Percentiles rank a stretch among this genome's conserved stretches.
Conservation (phyloP, 169 alveolate species). For the Plasmodium malariae region DNA sequence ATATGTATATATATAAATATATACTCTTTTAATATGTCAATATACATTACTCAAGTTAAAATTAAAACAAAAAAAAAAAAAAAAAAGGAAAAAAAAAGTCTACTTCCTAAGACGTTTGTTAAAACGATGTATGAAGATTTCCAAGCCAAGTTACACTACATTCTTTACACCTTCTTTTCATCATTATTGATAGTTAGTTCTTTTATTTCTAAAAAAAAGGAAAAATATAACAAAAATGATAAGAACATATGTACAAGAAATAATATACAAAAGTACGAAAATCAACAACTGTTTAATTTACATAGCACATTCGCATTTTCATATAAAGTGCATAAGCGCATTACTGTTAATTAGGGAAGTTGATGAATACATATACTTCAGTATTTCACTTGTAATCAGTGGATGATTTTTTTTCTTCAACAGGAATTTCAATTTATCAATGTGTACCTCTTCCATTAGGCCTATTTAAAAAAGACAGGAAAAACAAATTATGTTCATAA, state of each 20-base stretch:
- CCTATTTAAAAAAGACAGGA: constrained; percentile 19
- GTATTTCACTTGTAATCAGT: constrained; percentile 35
- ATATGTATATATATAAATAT: too few species aligned
- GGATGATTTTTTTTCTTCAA: constrained; percentile 44
- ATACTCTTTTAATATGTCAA: too few species aligned
- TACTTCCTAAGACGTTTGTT: too few species aligned
- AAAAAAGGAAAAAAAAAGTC: too few species aligned
- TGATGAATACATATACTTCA: constrained; percentile 48
- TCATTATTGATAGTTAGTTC: not conserved
- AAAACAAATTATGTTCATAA: too few species aligned
- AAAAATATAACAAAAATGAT: not conserved
- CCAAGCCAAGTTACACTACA: not conserved
- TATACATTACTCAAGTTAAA: too few species aligned
- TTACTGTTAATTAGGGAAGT: constrained; percentile 17
- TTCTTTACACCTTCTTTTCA: constrained; percentile 14
- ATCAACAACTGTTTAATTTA: not conserved
- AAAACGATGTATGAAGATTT: too few species aligned
- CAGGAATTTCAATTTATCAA: constrained; percentile 16
- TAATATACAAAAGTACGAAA: too few species aligned
- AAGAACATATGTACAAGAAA: not conserved
- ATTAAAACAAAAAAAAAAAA: too few species aligned
- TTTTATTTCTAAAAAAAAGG: constrained; percentile 16
- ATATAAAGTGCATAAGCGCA: not conserved
- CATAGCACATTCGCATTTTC: not conserved
- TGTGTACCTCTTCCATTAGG: constrained; percentile 19